Percentiles rank a stretch among this genome's conserved stretches.
These are phyloP conservation scores for Neospora caninum DNA, from an alignment of 169 alveolate genomes.

Conservation along the genomic window DNA sequence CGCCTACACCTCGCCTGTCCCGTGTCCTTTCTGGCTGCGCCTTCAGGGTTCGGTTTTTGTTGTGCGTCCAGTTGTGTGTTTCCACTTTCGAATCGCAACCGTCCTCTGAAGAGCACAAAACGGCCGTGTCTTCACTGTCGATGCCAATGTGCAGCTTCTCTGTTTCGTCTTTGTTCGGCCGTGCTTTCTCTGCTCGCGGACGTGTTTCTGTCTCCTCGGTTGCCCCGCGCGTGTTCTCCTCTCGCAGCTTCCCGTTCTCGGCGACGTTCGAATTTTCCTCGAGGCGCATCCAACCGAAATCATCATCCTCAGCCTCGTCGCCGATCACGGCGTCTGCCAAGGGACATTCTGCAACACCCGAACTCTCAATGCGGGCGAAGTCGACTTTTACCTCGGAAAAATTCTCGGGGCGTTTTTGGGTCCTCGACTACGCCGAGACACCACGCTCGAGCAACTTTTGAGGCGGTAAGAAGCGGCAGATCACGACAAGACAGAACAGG, in stretches of 20 bases:
- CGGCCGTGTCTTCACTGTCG: too few relatives aligned
- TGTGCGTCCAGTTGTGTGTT: too few relatives aligned
- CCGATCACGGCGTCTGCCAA: conserved; percentile 44
- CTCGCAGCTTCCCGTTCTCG: conserved; percentile 36
- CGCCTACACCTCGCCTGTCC: too few relatives aligned
- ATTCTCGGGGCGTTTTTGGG: conserved; percentile 36
- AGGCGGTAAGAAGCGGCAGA: neutral
- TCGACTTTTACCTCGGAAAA: conserved; percentile 11
- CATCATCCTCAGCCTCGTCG: conserved; percentile 28
- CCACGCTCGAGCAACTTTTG: neutral
- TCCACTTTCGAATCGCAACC: too few relatives aligned
- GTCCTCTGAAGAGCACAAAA: too few relatives aligned
- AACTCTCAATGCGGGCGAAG: conserved; percentile 3
- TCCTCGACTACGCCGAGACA: neutral
- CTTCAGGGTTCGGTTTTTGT: too few relatives aligned
- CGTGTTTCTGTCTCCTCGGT: neutral
- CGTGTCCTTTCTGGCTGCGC: too few relatives aligned
- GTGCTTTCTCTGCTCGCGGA: too few relatives aligned
- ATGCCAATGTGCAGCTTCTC: neutral
- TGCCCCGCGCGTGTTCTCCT: neutral
- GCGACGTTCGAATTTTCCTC: conserved; percentile 34
- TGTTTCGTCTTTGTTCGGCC: neutral
- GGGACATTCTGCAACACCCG: conserved; percentile 15
- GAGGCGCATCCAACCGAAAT: conserved; percentile 21
- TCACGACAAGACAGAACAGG: too few relatives aligned